phyloP scores from a whole-genome alignment of 164 flowering plant genomes.

The Sedum album region DNA sequence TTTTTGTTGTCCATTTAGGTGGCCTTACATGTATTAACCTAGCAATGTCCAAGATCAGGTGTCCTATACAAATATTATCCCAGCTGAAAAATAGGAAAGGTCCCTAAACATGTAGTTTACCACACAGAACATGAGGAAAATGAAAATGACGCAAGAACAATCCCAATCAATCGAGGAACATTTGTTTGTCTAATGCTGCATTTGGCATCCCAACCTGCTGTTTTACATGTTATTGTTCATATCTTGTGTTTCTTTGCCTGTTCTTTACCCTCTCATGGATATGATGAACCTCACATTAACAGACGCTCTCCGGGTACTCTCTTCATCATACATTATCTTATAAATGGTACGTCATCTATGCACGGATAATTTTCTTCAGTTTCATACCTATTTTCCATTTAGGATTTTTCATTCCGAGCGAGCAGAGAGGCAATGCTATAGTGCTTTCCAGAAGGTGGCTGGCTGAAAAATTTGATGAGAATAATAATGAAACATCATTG shows the following conservation, averaged over 20 bases:
- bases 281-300: neutral
- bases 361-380: neutral
- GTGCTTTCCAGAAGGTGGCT: neutral
- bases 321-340: neutral
- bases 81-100: neutral
- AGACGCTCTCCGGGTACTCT: neutral
- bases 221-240: neutral
- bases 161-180: neutral
- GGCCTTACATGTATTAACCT: too few relatives aligned
- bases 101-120: neutral
- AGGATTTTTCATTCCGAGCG: neutral
- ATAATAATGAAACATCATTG: constrained; percentile 21
- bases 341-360: neutral
- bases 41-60: too few relatives aligned
- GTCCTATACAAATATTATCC: neutral
- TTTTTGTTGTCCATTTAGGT: too few relatives aligned
- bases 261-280: neutral
- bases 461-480: neutral
- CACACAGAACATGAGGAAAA: neutral
- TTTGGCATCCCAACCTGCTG: neutral
- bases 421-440: neutral
- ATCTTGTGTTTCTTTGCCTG: neutral
- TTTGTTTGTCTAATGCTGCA: neutral
- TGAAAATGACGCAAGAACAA: neutral
- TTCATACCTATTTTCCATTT: neutral